These are phyloP conservation scores for Pseudevernia furfuracea DNA, from an alignment of 495 filamentous ascomycete species.

Conservation along the genomic window DNA sequence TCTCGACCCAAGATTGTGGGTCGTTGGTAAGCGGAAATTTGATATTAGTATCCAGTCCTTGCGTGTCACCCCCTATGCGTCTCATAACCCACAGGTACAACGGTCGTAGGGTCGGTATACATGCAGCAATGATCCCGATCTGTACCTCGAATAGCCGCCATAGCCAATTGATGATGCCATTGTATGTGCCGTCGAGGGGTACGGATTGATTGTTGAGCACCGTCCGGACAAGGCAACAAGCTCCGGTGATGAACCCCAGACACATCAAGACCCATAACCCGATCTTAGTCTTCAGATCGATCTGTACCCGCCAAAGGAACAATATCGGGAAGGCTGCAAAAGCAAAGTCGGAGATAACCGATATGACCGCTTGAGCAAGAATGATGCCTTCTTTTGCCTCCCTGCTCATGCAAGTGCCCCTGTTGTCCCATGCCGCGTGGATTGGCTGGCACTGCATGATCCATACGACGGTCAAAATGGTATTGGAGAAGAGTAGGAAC, in stretches of 20 bases:
- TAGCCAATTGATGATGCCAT: conserved; percentile 25
- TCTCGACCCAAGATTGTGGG: conserved; percentile 22
- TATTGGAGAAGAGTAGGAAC: conserved; percentile 25
- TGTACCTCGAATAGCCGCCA: conserved; percentile 26
- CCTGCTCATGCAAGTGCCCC: conserved; percentile 21
- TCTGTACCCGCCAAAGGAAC: conserved; percentile 22
- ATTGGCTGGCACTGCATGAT: conserved; percentile 26
- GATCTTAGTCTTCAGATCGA: conserved; percentile 24
- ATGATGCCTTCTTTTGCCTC: conserved; percentile 20
- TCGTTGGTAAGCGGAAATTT: conserved; percentile 21
- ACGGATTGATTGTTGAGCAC: conserved; percentile 22
- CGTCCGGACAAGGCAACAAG: conserved; percentile 23
- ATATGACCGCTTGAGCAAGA: conserved; percentile 24
- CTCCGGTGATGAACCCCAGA: conserved; percentile 24
- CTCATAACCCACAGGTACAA: conserved; percentile 12
- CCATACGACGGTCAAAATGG: conserved; percentile 21
- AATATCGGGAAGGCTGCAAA: conserved; percentile 24
- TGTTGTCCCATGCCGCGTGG: conserved; percentile 23
- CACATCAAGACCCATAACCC: conserved; percentile 25
- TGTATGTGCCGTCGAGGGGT: conserved; percentile 22
- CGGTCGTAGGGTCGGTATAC: conserved; percentile 22
- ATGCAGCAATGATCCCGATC: conserved; percentile 25
- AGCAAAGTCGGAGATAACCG: conserved; percentile 23
- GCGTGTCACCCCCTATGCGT: conserved; percentile 11
- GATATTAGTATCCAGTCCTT: conserved; percentile 17